A percentile compares a stretch with the other conserved stretches of the same genome.
These are phyloP conservation scores for Boletus rex-veris DNA, from an alignment of 768 basidiomycete species.

Conservation along the genomic window DNA sequence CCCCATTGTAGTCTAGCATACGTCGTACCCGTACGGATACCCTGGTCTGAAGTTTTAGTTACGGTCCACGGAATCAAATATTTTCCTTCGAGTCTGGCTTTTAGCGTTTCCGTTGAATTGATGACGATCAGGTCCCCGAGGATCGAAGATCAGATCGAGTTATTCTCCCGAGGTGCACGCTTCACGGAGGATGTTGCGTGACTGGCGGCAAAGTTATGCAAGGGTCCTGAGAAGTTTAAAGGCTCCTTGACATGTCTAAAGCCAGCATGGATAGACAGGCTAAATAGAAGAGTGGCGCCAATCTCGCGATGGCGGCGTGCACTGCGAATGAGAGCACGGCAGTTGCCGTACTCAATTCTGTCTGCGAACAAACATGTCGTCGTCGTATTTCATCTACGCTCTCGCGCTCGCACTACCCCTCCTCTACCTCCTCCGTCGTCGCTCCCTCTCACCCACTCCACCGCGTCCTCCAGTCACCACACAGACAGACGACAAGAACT, in stretches of 20 bases:
- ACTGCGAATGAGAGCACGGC: neutral
- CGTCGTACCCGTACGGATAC: slow-evolving; percentile 18
- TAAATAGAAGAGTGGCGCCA: no score
- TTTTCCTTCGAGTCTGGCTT: no score
- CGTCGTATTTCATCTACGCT: slow-evolving; percentile 26
- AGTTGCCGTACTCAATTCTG: slow-evolving; percentile 8
- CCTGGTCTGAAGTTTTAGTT: slow-evolving; percentile 7
- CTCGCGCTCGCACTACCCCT: slow-evolving; percentile 33
- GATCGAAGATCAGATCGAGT: slow-evolving; percentile 30
- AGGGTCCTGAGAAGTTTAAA: slow-evolving; percentile 9
- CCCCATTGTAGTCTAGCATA: slow-evolving; percentile 13
- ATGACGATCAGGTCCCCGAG: slow-evolving; percentile 30
- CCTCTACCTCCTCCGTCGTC: slow-evolving; percentile 23
- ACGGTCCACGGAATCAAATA: neutral
- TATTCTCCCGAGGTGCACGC: slow-evolving; percentile 17
- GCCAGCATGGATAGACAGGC: no score
- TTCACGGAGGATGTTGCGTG: slow-evolving; percentile 14
- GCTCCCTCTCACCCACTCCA: neutral
- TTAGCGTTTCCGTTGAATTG: slow-evolving; percentile 5
- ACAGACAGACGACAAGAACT: slow-evolving; percentile 25
- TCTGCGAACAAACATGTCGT: neutral
- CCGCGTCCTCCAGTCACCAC: slow-evolving; percentile 4
- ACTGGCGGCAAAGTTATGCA: slow-evolving; percentile 6
- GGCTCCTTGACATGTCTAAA: slow-evolving; percentile 12
- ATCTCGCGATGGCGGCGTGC: no score